phyloP scores from a whole-genome alignment of 306 rosid species.

The Prunus persica region DNA sequence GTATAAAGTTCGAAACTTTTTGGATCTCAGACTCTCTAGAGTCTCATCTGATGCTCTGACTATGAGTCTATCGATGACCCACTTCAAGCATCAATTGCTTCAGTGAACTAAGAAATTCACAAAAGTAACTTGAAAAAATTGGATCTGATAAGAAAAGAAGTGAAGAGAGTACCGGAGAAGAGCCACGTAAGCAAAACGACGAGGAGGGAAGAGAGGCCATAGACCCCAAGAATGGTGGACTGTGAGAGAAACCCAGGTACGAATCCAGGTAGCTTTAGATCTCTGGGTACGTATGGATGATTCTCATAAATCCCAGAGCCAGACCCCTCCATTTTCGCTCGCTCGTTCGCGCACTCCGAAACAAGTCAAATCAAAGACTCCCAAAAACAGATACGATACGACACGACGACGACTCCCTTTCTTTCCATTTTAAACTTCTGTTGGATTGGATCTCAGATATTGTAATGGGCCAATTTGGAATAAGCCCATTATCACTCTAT shows the following conservation, averaged over 20 bases:
- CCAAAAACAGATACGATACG: background rate
- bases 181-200: constrained; percentile 47
- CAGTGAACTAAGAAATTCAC: background rate
- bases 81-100: background rate
- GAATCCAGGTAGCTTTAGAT: constrained; percentile 56
- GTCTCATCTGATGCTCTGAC: background rate
- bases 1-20: background rate
- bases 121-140: background rate
- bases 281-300: constrained; percentile 71
- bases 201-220: constrained; percentile 37
- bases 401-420: background rate
- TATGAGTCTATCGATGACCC: background rate
- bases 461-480: background rate
- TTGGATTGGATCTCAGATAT: background rate
- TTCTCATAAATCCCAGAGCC: background rate
- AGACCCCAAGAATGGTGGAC: constrained; percentile 47
- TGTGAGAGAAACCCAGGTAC: constrained; percentile 55
- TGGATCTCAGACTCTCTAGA: background rate
- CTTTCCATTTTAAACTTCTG: background rate
- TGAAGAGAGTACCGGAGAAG: constrained; percentile 48
- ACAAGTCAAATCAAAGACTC: background rate
- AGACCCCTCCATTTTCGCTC: constrained; percentile 38
- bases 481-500: no score
- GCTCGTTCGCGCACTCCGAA: background rate
- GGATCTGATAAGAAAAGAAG: background rate